Evolutionary conservation across 306 rosid genomes (phyloP), one percentile per base, ranked within the genome.

Genomic region (Prunus fruticosa): DNA sequence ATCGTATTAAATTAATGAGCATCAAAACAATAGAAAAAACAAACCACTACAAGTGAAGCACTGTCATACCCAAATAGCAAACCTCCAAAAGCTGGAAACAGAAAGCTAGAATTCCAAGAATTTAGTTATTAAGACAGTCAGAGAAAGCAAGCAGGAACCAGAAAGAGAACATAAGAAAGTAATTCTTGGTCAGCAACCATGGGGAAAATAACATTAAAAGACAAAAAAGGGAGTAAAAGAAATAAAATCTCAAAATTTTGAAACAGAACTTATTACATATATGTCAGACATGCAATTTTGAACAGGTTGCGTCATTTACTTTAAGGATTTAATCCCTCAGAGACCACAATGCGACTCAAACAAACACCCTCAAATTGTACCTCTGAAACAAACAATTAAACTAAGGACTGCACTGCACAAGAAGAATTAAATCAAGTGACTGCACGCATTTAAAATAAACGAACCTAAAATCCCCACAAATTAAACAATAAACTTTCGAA

Each of bases 31-130:
- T 49, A 47, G 20, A 47, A 16, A 34, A 0, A 34, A 34, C 67
- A 73, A 64, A 76, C 64, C 80, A 68, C 64, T 72, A 57, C 67
- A 73, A 5, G 38, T 49, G 75, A 67, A 83, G 43, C 98, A 64
- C 92, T 95, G 84, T 95, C 98, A 74, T 87, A 92, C 74, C 98
- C 98, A 58, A 92, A 92, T 80, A 95, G 89, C 78, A 95, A 88
- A 84, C 98, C 98, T 75, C 98, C 98, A 80, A 94, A 84, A 34
- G 98, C 98, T 30, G 98, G 98, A 79, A 94, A 92, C 76, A 95
- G 64, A 83, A 95, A 95, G 89, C 97, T 95, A 77, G 43, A 80
- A 79, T 82, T 81, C 54, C 83, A 77, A 27, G 10, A 73, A 32
- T 22, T 43, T 46, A 64, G 13, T 82, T 54, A 78, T 12, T 22